phyloP scores from a whole-genome alignment of 768 basidiomycete species.

The Pleurotus citrinopileatus region DNA sequence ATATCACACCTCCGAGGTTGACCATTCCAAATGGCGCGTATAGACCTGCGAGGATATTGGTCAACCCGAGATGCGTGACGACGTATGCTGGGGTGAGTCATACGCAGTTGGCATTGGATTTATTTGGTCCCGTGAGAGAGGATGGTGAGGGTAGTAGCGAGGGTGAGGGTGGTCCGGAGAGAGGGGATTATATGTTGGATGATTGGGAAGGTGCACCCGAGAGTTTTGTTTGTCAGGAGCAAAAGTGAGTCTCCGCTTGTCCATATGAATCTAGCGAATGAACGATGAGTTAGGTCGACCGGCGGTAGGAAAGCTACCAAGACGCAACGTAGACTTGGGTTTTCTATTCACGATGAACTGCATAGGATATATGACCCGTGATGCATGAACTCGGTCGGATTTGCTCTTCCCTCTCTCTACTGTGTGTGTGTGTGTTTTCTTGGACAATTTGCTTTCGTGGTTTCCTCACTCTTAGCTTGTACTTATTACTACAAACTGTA shows the following conservation, averaged over 20 bases:
- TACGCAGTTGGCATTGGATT: conserved; percentile 89
- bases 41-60: conserved; percentile 84
- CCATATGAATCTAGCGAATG: conserved; percentile 7
- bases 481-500: too few species aligned
- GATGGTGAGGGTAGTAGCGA: conserved; percentile 39
- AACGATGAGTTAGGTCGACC: conserved; percentile 77
- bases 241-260: conserved; percentile 47
- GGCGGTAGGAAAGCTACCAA: conserved; percentile 89
- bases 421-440: too few species aligned
- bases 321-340: conserved; percentile 79
- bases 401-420: too few species aligned
- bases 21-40: conserved; percentile 88
- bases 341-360: conserved; percentile 79
- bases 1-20: conserved; percentile 37
- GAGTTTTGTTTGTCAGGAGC: conserved; percentile 97
- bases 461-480: too few species aligned
- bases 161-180: conserved; percentile 26
- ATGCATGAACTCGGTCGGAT: too few species aligned
- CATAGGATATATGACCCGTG: conserved; percentile 15
- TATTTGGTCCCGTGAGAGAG: conserved; percentile 78
- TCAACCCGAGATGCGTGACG: conserved; percentile 96
- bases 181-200: conserved; percentile 79
- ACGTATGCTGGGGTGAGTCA: conserved; percentile 98
- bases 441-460: too few species aligned
- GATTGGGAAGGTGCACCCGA: conserved; percentile 98